phyloP scores from a whole-genome alignment of 2,329 filamentous ascomycete genomes.

The Plectosphaerella sp. region DNA sequence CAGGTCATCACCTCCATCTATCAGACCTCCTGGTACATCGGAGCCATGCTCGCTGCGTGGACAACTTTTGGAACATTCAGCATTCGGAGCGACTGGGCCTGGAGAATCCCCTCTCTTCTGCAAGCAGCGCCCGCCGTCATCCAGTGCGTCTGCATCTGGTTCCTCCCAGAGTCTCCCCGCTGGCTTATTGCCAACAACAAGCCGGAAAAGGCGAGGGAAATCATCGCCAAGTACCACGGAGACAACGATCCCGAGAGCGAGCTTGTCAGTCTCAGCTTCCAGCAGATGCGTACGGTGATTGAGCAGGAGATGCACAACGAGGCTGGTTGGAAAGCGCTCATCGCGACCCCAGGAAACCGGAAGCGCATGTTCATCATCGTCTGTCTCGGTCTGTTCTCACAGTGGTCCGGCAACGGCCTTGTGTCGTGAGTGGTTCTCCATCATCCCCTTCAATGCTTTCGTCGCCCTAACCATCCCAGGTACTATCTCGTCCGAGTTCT shows the following conservation, averaged over 20 bases:
- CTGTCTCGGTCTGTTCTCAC: conserved; percentile 17
- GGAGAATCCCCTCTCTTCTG: conserved; percentile 54
- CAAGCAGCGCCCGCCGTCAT: conserved; percentile 36
- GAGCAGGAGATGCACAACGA: conserved; percentile 2
- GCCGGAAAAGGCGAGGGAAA: conserved; percentile 3
- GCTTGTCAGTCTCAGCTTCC: conserved; percentile 33
- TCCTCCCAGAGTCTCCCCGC: conserved; percentile 21
- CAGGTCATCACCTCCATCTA: conserved; percentile 46
- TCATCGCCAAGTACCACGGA: conserved; percentile 19
- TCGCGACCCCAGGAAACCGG: conserved; percentile 22
- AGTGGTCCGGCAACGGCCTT: conserved; percentile 21
- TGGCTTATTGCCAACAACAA: conserved; percentile 6
- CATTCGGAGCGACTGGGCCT: conserved; percentile 36
- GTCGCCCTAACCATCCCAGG: conserved; percentile 36
- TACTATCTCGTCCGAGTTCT: conserved; percentile 33
- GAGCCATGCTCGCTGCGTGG: conserved; percentile 12
- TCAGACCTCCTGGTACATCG: conserved; percentile 44
- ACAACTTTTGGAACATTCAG: conserved; percentile 37
- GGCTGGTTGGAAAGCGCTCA: conserved; percentile 4
- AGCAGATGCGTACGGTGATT: conserved; percentile 29
- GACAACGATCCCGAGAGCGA: conserved; percentile 24
- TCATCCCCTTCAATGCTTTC: conserved; percentile 34
- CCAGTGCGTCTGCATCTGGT: conserved; percentile 54
- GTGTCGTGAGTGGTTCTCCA: conserved; percentile 22
- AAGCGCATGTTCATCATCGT: conserved; percentile 18